Conservation (phyloP, 1,284 basidiomycete species). For the Stereum hirsutum region DNA sequence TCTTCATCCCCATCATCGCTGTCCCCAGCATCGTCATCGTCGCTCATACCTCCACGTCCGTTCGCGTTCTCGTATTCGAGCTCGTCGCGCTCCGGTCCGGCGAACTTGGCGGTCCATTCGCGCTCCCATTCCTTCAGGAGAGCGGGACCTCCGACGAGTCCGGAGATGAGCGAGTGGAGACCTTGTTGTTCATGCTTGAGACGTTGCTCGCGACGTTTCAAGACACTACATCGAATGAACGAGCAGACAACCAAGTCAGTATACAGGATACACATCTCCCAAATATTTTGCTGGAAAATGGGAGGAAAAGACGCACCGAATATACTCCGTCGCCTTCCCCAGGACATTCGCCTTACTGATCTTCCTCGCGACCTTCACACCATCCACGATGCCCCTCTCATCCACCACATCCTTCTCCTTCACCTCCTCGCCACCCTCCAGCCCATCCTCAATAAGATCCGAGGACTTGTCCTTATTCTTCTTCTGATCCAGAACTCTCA, state of each 20-base stretch:
- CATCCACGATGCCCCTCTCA: constrained; percentile 70
- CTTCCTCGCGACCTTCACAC: constrained; percentile 76
- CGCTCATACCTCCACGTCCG: constrained; percentile 46
- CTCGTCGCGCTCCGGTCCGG: constrained; percentile 68
- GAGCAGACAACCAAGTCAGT: not conserved
- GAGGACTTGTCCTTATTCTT: constrained; percentile 29
- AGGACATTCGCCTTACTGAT: constrained; percentile 79
- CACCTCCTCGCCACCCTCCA: constrained; percentile 25
- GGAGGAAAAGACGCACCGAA: constrained; percentile 30
- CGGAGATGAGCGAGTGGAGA: constrained; percentile 51
- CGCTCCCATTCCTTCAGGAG: constrained; percentile 65
- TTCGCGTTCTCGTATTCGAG: constrained; percentile 34
- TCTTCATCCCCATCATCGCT: constrained; percentile 27
- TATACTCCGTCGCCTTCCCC: constrained; percentile 78
- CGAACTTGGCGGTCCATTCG: constrained; percentile 63
- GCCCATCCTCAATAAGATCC: constrained; percentile 32
- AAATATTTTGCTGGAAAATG: not conserved
- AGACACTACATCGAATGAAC: constrained; percentile 34
- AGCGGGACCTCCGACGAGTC: constrained; percentile 63
- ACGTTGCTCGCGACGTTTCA: constrained; percentile 65
- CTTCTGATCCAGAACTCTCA: constrained; percentile 57
- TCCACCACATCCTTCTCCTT: constrained; percentile 48
- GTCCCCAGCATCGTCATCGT: constrained; percentile 48
- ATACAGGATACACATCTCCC: no score
- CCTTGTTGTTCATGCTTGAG: constrained; percentile 68